A percentile compares a stretch with the other conserved stretches of the same genome.
Conservation (phyloP, 2,329 filamentous ascomycete genomes). For the Graphilbum sp. region DNA sequence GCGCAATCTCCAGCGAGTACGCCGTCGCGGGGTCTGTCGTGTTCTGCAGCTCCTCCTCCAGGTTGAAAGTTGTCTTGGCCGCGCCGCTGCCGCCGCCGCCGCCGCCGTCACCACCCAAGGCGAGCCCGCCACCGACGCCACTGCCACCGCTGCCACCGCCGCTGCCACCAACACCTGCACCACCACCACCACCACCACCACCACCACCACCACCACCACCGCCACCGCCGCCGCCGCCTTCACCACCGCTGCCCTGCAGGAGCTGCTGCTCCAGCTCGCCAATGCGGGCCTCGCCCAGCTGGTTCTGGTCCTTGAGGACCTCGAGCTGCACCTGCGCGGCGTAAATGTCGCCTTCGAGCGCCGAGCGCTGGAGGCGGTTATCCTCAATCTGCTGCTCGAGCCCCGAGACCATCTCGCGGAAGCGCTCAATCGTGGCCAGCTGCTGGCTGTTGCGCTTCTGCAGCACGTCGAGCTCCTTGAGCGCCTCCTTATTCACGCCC, state of each 20-base stretch:
- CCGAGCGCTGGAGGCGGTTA: constrained; percentile 22
- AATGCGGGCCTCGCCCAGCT: constrained; percentile 34
- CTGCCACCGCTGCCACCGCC: neutral
- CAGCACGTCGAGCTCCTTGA: constrained; percentile 18
- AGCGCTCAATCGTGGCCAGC: constrained; percentile 12
- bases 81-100: constrained; percentile 10
- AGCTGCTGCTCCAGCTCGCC: constrained; percentile 42
- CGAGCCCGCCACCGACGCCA: neutral
- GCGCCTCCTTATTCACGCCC: constrained; percentile 33
- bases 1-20: constrained; percentile 35
- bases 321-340: constrained; percentile 22
- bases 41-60: constrained; percentile 44
- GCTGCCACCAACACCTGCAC: constrained; percentile 1
- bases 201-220: constrained; percentile 4
- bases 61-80: constrained; percentile 21
- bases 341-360: constrained; percentile 28
- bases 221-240: constrained; percentile 8
- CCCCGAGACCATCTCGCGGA: constrained; percentile 13
- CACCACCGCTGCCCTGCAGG: constrained; percentile 20
- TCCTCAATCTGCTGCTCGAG: constrained; percentile 22
- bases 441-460: constrained; percentile 15
- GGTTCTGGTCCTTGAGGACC: constrained; percentile 23
- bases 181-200: constrained; percentile 8
- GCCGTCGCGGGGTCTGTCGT: constrained; percentile 23
- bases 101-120: constrained; percentile 2